A percentile compares a stretch with the other conserved stretches of the same genome.
phyloP scores from a whole-genome alignment of 345 rosid species.

The Ailanthus altissimus region DNA sequence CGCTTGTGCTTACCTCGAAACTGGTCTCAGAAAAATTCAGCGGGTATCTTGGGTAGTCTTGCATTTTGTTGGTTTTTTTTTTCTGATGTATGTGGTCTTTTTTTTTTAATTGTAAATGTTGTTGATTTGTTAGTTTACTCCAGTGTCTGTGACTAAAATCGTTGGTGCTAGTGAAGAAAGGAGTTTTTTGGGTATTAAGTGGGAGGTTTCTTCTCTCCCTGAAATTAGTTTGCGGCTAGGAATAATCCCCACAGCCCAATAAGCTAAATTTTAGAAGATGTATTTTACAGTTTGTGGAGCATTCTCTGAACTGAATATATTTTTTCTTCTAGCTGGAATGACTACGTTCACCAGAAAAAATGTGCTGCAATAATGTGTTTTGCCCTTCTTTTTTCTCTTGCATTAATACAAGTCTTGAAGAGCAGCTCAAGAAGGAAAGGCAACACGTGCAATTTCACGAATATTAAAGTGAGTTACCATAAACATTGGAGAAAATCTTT shows the following conservation, averaged over 20 bases:
- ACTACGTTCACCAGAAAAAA: neutral
- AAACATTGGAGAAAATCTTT: too few species aligned
- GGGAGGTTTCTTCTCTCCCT: conserved; percentile 16
- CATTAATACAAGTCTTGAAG: neutral
- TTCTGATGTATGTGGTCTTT: neutral
- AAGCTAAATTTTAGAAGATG: neutral
- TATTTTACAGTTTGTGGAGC: conserved; percentile 13
- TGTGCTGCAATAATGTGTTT: too few species aligned
- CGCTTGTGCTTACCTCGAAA: conserved; percentile 4
- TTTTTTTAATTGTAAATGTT: conserved; percentile 19
- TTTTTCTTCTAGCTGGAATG: neutral
- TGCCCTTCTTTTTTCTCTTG: neutral
- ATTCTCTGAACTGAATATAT: neutral
- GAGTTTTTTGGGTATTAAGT: neutral
- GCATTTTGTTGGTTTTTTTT: conserved; percentile 1
- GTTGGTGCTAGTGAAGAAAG: neutral
- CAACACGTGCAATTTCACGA: too few species aligned
- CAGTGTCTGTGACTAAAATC: neutral
- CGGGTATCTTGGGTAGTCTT: neutral
- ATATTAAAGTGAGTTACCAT: too few species aligned
- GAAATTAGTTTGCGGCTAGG: neutral
- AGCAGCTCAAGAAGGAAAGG: too few species aligned
- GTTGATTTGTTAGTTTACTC: neutral
- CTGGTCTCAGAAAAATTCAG: neutral
- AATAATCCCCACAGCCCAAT: neutral